These are phyloP conservation scores for Boechera stricta DNA, from an alignment of 345 rosid species.

Conservation along the genomic window DNA sequence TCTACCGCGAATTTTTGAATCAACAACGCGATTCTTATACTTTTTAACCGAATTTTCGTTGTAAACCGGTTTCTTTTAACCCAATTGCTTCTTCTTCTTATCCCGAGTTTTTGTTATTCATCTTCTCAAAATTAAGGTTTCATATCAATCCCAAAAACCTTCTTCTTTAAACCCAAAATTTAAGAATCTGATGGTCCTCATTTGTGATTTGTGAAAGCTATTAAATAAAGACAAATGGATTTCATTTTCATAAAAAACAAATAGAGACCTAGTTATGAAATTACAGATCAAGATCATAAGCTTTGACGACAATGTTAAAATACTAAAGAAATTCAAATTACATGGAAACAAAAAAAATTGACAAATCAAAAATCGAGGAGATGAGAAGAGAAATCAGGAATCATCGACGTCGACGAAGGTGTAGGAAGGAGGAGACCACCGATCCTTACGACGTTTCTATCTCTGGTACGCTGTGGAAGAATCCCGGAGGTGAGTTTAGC, in stretches of 20 bases:
- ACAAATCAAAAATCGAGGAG: constrained; percentile 40
- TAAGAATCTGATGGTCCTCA: background rate
- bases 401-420: constrained; percentile 27
- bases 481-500: constrained; percentile 52
- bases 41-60: too few relatives aligned
- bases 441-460: constrained; percentile 33
- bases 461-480: constrained; percentile 42
- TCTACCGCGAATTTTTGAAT: too few relatives aligned
- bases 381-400: constrained; percentile 47
- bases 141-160: too few relatives aligned
- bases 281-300: background rate
- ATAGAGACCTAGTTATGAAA: background rate
- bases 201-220: background rate
- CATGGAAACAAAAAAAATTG: background rate
- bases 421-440: constrained; percentile 33
- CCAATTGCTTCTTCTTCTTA: too few relatives aligned
- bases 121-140: too few relatives aligned
- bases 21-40: too few relatives aligned
- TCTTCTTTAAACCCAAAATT: background rate
- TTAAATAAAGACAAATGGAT: background rate
- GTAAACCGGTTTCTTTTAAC: too few relatives aligned
- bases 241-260: background rate
- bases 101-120: too few relatives aligned
- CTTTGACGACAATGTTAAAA: background rate
- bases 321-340: background rate